Evolutionary conservation across 768 basidiomycete genomes (phyloP), one percentile per base, ranked within the genome.

Genomic region (Polyporus arcularius): DNA sequence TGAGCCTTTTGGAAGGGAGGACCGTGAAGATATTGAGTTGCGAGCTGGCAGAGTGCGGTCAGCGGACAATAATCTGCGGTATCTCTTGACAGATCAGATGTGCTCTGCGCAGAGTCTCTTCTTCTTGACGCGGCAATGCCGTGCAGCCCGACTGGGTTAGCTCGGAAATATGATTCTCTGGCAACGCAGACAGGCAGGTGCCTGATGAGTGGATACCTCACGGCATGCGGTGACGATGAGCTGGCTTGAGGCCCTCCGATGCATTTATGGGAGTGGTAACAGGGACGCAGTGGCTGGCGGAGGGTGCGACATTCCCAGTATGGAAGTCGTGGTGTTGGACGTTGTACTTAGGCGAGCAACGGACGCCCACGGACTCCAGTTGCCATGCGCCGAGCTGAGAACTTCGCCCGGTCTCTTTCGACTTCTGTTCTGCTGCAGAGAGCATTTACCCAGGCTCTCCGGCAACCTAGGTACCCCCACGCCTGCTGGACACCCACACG

Each of bases 401-500:
- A 48, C 32, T 14, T 10, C 14, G 15, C 10, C 45, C 61, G 56
- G 61, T 38, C 61, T 62, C 52, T 62, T 57, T 62, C 55, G n/a
- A 32, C 14, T 41, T 16, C 40, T 28, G 18, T 51, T 41, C 55
- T 53, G 39, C 47, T 57, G 53, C 47, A 32, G 55, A 30, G 15
- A 18, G 35, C 39, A 3, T 5, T 4, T 53, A 57, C 61, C 47
- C 61, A 57, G 50, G 61, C 51, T 35, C 51, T 41, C 61, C 61
- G 61, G 61, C 56, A 62, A 62, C 56, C 57, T 56, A 62, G 52
- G 46, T 58, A 57, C 46, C 56, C 56, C 56, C 55, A 38, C 55
- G 39, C 49, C 42, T 50, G 50, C 35, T 49, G 58, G 18, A 16
- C 51, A 43, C 45, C 48, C 46, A 31, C 41, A 38, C 42, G 42